Evolutionary conservation across 2,329 filamentous ascomycete species (phyloP).

Genomic region (Ophiocordyceps camponoti-saundersi): DNA sequence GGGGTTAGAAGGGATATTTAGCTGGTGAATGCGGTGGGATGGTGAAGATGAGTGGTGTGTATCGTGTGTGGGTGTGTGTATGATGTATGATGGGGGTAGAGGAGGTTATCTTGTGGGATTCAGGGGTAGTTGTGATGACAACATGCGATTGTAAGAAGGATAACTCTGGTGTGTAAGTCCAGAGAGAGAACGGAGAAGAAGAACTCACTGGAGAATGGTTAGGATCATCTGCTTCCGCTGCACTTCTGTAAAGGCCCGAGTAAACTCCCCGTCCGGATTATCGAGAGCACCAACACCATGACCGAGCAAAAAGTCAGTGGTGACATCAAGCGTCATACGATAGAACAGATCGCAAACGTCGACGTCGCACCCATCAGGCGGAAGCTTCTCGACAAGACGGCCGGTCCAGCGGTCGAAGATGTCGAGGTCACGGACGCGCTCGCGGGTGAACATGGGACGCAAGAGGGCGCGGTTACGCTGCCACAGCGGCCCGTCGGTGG

Average conservation of each 20-base stretch:
- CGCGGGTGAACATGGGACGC: slow-evolving; percentile 71
- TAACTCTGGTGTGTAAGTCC: too few species aligned
- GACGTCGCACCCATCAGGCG: slow-evolving; percentile 33
- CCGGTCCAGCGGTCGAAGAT: slow-evolving; percentile 43
- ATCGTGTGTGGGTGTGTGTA: too few species aligned
- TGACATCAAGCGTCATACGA: slow-evolving; percentile 65
- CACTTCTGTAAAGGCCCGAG: slow-evolving; percentile 66
- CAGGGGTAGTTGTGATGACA: too few species aligned
- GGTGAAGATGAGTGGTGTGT: too few species aligned
- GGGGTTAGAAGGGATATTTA: slow-evolving; percentile 20
- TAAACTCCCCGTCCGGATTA: slow-evolving; percentile 49
- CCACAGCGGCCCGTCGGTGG: slow-evolving; percentile 66
- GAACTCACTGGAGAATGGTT: slow-evolving; percentile 6
- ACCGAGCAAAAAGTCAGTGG: slow-evolving; percentile 75
- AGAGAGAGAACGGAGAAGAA: too few species aligned
- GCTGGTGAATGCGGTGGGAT: neutral
- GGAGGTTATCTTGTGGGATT: too few species aligned
- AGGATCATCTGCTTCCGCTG: slow-evolving; percentile 45
- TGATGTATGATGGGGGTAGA: too few species aligned
- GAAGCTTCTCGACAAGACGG: slow-evolving; percentile 4
- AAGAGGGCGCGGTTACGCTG: slow-evolving; percentile 63
- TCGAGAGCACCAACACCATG: slow-evolving; percentile 8
- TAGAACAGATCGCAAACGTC: slow-evolving; percentile 68
- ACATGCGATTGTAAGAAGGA: neutral
- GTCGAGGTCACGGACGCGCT: slow-evolving; percentile 66